Conservation (phyloP, 495 filamentous ascomycete genomes). For the Neurospora discreta region DNA sequence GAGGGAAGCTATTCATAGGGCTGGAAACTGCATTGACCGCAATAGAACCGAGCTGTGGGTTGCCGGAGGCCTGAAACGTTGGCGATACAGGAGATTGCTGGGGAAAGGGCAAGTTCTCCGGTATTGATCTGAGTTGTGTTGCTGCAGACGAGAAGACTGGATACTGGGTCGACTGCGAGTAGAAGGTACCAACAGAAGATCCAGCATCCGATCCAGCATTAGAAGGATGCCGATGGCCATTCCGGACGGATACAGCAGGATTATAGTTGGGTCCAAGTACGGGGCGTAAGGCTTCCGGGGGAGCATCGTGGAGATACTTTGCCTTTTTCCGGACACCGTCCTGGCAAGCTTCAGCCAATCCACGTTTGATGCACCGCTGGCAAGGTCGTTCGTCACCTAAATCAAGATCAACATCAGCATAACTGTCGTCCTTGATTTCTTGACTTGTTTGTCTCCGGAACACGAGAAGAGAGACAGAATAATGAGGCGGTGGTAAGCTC, state of each 20-base stretch:
- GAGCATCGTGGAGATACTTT: conserved; percentile 96
- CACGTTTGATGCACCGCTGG: conserved; percentile 85
- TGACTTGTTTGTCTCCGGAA: neutral
- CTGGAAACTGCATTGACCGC: conserved; percentile 18
- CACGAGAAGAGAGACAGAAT: neutral
- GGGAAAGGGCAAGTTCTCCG: conserved; percentile 41
- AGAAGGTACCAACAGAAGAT: conserved; percentile 23
- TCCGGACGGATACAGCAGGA: conserved; percentile 27
- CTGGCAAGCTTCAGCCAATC: conserved; percentile 79
- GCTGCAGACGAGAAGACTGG: conserved; percentile 19
- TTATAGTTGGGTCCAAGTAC: conserved; percentile 46
- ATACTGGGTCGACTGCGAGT: conserved; percentile 27
- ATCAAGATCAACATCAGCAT: conserved; percentile 5
- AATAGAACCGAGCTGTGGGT: conserved; percentile 19
- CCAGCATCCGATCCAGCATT: conserved; percentile 22
- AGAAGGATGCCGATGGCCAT: conserved; percentile 21
- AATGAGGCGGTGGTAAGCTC: neutral
- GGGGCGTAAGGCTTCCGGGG: conserved; percentile 53
- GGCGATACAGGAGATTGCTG: conserved; percentile 64
- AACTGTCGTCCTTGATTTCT: neutral
- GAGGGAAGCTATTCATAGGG: conserved; percentile 38
- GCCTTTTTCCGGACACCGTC: conserved; percentile 97
- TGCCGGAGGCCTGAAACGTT: conserved; percentile 39
- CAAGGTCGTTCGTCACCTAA: conserved; percentile 75
- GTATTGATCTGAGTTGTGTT: conserved; percentile 21